A percentile compares a stretch with the other conserved stretches of the same genome.
phyloP scores from a whole-genome alignment of 2,329 filamentous ascomycete species.

The Coniochaeta ligniaria region DNA sequence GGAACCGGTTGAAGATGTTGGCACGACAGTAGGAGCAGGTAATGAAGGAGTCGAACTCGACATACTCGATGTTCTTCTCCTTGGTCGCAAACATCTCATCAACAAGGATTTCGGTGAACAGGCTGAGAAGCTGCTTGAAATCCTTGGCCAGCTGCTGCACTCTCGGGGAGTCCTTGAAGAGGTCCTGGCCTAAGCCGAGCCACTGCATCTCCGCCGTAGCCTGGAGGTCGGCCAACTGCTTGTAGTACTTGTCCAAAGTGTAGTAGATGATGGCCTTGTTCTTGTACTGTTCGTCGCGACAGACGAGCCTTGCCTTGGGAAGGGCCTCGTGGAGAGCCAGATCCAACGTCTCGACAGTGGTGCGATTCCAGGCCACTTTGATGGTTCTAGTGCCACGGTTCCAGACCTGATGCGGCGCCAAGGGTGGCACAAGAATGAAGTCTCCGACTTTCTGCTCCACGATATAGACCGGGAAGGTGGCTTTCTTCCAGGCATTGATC shows the following conservation, averaged over 20 bases:
- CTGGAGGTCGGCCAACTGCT: constrained; percentile 49
- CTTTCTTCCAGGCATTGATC: constrained; percentile 90
- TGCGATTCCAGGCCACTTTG: constrained; percentile 97
- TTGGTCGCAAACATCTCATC: constrained; percentile 78
- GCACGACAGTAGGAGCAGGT: constrained; percentile 93
- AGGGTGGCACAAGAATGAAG: constrained; percentile 85
- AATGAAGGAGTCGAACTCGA: constrained; percentile 83
- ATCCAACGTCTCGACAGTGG: constrained; percentile 83
- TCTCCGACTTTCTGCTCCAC: constrained; percentile 88
- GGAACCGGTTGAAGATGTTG: constrained; percentile 95
- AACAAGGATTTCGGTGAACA: constrained; percentile 73
- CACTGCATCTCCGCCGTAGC: constrained; percentile 37
- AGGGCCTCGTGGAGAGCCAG: constrained; percentile 81
- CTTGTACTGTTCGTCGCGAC: constrained; percentile 97
- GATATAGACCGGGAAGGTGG: constrained; percentile 86
- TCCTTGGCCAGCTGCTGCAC: constrained; percentile 70
- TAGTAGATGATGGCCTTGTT: constrained; percentile 95
- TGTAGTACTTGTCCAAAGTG: constrained; percentile 71
- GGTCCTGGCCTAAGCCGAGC: constrained; percentile 38
- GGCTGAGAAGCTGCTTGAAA: constrained; percentile 70
- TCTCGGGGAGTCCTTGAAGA: constrained; percentile 28
- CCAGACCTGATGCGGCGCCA: constrained; percentile 97
- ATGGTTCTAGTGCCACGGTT: constrained; percentile 92
- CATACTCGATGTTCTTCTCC: constrained; percentile 64
- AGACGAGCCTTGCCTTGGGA: constrained; percentile 82